Conservation (phyloP, 495 filamentous ascomycete species). For the Neurospora sp. region DNA sequence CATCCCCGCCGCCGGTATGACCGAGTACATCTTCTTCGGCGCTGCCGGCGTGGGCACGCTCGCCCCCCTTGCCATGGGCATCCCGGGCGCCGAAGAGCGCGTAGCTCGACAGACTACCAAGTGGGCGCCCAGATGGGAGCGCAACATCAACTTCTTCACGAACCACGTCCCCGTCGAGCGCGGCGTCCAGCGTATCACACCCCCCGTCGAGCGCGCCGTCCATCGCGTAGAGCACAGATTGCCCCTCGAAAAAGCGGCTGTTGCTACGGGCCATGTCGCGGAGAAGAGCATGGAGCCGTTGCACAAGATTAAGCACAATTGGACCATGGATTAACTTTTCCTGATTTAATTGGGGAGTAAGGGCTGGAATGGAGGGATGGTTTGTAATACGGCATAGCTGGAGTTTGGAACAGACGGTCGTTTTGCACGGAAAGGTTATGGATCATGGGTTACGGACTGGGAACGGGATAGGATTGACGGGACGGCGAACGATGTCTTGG, state of each 20-base stretch:
- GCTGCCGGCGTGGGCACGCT: conserved; percentile 32
- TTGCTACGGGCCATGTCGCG: neutral
- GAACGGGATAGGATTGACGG: neutral
- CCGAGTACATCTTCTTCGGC: conserved; percentile 33
- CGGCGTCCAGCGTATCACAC: conserved; percentile 30
- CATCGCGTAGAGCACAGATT: conserved; percentile 29
- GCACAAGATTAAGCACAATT: neutral
- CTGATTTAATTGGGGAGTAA: too few relatives aligned
- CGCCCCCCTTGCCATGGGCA: conserved; percentile 38
- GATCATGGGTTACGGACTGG: neutral
- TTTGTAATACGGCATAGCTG: neutral
- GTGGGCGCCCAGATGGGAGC: conserved; percentile 42
- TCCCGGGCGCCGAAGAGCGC: conserved; percentile 36
- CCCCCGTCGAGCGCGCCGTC: conserved; percentile 29
- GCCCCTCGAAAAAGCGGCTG: conserved; percentile 34
- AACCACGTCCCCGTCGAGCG: conserved; percentile 33
- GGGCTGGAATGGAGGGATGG: neutral
- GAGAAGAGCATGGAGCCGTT: neutral
- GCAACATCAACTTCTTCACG: conserved; percentile 37
- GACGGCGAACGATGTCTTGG: neutral
- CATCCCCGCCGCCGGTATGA: conserved; percentile 29
- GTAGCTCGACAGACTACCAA: conserved; percentile 30
- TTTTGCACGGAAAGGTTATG: neutral
- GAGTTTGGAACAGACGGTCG: neutral
- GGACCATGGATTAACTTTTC: neutral